Evolutionary conservation across 495 filamentous ascomycete species (phyloP), one percentile per base, ranked within the genome.

Genomic region (Neurospora sp.): DNA sequence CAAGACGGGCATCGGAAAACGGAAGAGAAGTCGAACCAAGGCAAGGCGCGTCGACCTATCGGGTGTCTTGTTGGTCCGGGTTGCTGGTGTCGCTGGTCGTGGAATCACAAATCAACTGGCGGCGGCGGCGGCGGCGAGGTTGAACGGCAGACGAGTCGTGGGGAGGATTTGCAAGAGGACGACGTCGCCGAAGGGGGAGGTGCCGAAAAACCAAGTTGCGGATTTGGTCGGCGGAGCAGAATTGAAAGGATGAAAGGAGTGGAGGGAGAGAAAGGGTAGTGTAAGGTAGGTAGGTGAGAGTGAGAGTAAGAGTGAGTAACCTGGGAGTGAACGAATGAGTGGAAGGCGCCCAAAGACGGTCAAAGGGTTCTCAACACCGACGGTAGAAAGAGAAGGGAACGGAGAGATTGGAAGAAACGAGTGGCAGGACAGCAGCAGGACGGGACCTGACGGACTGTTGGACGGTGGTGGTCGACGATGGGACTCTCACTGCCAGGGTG

Each of bases 1-100:
- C 78, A 76, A 70, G 73, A 72, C 74, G 74, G 74, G 80, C 80
- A 81, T 81, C 68, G 74, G 77, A 61, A 71, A 75, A 53, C 70
- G 53, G 53, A 35, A 65, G 27, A 45, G 10, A 70, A 71, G 16
- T 8, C 35, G 18, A 61, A 37, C 53, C 70, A 68, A 35, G 69
- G 69, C 65, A 71, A 53, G 72, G 70, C 68, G 72, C 70, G 70
- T 53, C 70, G 76, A 73, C 74, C 73, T 74, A 72, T 73, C 70
- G 71, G 74, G 74, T 72, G 71, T 77, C 71, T 53, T 72, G 69
- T 74, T 69, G 42, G 27, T 65, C 53, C 53, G 27, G 6, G 53
- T 65, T 65, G 53, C 47, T 59, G 47, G 44, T 20, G 27, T 37
- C 14, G 53, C 53, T 16, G 53, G 27, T 27, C 20, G 47, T 10